Evolutionary conservation across 2,329 filamentous ascomycete species (phyloP).

Genomic region (Trichoderma oligosporum): DNA sequence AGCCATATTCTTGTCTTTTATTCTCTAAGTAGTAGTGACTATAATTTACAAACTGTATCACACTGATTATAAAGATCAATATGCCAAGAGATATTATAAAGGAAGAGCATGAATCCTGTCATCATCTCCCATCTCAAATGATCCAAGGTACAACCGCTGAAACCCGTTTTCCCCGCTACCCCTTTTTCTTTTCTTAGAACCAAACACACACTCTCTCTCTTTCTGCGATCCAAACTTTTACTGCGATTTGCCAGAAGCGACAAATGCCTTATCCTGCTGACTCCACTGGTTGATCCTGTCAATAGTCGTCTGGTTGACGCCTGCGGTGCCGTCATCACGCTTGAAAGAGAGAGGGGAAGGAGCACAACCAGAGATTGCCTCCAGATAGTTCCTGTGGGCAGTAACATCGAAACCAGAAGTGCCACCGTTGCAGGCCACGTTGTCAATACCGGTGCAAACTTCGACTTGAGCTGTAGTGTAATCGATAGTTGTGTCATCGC

Average conservation of each 20-base stretch:
- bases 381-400: slow-evolving; percentile 50
- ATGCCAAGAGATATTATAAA: too few relatives aligned
- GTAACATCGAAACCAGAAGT: slow-evolving; percentile 42
- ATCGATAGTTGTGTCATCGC: slow-evolving; percentile 31
- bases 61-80: too few relatives aligned
- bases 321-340: slow-evolving; percentile 23
- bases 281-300: slow-evolving; percentile 36
- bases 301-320: slow-evolving; percentile 38
- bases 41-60: too few relatives aligned
- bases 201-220: too few relatives aligned
- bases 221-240: neutral
- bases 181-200: too few relatives aligned
- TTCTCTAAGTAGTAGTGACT: too few relatives aligned
- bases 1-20: too few relatives aligned
- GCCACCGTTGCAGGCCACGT: slow-evolving; percentile 49
- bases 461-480: slow-evolving; percentile 41
- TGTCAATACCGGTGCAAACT: slow-evolving; percentile 48
- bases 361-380: slow-evolving; percentile 40
- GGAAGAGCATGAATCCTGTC: too few relatives aligned
- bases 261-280: slow-evolving; percentile 34
- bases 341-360: slow-evolving; percentile 27
- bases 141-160: neutral
- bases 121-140: neutral
- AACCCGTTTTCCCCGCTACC: too few relatives aligned
- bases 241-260: slow-evolving; percentile 18